Conservation (phyloP, 75 land plant genomes). For the Ceratopteris richardii region DNA sequence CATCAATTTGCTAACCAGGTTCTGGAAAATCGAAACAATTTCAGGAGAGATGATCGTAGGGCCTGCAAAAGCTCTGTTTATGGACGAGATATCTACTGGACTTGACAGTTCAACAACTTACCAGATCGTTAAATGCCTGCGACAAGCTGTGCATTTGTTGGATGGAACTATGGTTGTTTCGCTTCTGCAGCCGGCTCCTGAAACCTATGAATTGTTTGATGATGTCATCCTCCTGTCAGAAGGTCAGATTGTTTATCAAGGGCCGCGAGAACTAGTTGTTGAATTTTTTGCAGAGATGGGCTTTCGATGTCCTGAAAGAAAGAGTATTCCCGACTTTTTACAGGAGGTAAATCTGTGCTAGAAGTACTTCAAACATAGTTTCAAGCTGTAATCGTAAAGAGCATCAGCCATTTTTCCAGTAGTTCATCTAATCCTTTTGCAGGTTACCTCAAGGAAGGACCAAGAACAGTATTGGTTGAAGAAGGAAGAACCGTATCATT, state of each 20-base stretch:
- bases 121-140: constrained; percentile 45
- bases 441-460: constrained; percentile 22
- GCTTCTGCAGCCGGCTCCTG: constrained; percentile 63
- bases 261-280: constrained; percentile 39
- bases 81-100: constrained; percentile 70
- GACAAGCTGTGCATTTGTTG: constrained; percentile 40
- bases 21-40: no score
- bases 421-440: neutral
- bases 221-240: constrained; percentile 59
- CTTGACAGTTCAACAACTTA: constrained; percentile 65
- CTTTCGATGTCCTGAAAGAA: constrained; percentile 54
- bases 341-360: constrained; percentile 55
- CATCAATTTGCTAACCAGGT: neutral
- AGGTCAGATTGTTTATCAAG: constrained; percentile 50
- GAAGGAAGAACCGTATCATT: constrained; percentile 14
- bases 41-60: constrained; percentile 61
- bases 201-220: constrained; percentile 52
- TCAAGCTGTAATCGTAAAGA: neutral
- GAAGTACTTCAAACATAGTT: neutral
- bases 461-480: constrained; percentile 34
- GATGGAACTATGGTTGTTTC: constrained; percentile 45
- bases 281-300: constrained; percentile 55
- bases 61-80: constrained; percentile 40
- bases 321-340: constrained; percentile 57
- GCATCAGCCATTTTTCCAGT: no score